A percentile compares a stretch with the other conserved stretches of the same genome.
Evolutionary conservation across 768 basidiomycete species (phyloP).

Genomic region (Agaricus blazei): DNA sequence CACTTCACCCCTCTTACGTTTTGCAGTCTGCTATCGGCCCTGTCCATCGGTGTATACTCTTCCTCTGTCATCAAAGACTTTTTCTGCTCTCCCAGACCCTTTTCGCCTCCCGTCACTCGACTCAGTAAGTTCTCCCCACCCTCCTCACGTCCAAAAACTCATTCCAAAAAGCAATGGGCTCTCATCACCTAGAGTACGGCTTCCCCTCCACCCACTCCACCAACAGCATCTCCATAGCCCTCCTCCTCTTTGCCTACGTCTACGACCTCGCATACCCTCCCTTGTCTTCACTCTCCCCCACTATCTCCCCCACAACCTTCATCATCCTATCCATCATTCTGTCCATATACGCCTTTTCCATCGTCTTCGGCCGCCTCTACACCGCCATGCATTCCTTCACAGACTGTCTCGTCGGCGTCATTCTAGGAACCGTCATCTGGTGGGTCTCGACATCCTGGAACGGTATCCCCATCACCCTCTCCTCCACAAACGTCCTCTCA

Average conservation of each 20-base stretch:
- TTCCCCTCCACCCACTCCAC: slow-evolving; percentile 96
- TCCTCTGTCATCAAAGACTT: slow-evolving; percentile 88
- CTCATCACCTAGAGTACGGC: slow-evolving; percentile 86
- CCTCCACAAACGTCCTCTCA: slow-evolving; percentile 23
- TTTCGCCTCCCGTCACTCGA: slow-evolving; percentile 86
- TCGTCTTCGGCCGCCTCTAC: slow-evolving; percentile 79
- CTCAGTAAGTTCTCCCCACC: slow-evolving; percentile 50
- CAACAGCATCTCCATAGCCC: slow-evolving; percentile 83
- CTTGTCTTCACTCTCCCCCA: slow-evolving; percentile 15
- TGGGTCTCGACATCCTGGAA: slow-evolving; percentile 44
- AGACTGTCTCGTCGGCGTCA: slow-evolving; percentile 59
- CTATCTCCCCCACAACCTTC: slow-evolving; percentile 45
- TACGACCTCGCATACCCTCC: slow-evolving; percentile 42
- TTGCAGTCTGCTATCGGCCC: slow-evolving; percentile 58
- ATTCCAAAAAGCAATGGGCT: slow-evolving; percentile 54
- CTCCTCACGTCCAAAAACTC: slow-evolving; percentile 19
- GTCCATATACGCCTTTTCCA: slow-evolving; percentile 56
- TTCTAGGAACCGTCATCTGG: slow-evolving; percentile 70
- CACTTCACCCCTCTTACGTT: no score
- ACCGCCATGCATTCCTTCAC: slow-evolving; percentile 87
- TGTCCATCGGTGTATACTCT: slow-evolving; percentile 80
- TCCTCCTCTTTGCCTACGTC: slow-evolving; percentile 65
- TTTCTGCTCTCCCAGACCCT: slow-evolving; percentile 86
- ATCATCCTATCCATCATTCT: slow-evolving; percentile 38
- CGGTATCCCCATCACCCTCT: slow-evolving; percentile 29